phyloP scores from a whole-genome alignment of 805 yeast species.

The Metschnikowia cerradonensis region DNA sequence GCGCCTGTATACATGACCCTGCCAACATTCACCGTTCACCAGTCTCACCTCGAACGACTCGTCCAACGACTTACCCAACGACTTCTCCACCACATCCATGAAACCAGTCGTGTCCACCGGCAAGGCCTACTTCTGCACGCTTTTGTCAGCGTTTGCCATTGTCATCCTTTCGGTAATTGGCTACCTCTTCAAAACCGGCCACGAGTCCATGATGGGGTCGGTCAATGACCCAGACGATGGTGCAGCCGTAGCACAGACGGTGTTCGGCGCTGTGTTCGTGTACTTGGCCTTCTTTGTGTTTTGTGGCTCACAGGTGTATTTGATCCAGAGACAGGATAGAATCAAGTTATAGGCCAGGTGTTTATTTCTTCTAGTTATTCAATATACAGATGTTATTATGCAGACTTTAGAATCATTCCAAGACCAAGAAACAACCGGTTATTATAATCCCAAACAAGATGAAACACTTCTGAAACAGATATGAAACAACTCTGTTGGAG shows the following conservation, averaged over 20 bases:
- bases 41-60: not conserved
- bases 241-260: constrained; percentile 85
- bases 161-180: constrained; percentile 84
- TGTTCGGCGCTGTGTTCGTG: constrained; percentile 83
- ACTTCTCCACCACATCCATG: constrained; percentile 20
- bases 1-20: not conserved
- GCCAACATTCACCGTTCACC: not conserved
- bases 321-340: constrained; percentile 60
- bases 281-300: constrained; percentile 76
- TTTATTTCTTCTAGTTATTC: not conserved
- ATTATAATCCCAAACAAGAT: no score
- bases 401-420: no score
- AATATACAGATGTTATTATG: not conserved
- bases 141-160: constrained; percentile 87
- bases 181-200: constrained; percentile 69
- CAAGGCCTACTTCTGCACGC: constrained; percentile 93
- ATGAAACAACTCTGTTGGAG: no score
- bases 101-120: constrained; percentile 53
- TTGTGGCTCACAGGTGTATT: constrained; percentile 80
- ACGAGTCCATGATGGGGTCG: constrained; percentile 92
- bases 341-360: constrained; percentile 39
- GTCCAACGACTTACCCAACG: no score
- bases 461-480: no score
- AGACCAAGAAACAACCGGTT: no score
- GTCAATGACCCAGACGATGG: constrained; percentile 90